Evolutionary conservation across 768 basidiomycete species (phyloP).

Genomic region (Lactarius pseudohatsudake): DNA sequence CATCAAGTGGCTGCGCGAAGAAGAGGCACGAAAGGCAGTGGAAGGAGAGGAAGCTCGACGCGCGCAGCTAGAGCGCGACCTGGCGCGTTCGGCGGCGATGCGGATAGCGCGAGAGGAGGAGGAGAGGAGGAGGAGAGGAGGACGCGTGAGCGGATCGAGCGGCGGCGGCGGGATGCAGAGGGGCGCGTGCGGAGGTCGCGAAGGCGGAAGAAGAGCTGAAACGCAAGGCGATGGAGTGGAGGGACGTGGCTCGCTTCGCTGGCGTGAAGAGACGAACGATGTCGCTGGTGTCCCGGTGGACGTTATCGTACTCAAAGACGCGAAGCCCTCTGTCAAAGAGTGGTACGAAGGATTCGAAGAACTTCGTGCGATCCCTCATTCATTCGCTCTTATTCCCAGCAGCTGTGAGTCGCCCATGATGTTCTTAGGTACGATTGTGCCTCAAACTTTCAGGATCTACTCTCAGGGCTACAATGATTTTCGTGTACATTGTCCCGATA

Average conservation of each 20-base stretch:
- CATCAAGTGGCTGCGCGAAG: slow-evolving; percentile 21
- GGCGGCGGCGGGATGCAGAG: slow-evolving; percentile 17
- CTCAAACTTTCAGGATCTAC: slow-evolving; percentile 8
- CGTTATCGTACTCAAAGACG: slow-evolving; percentile 13
- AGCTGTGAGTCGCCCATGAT: slow-evolving; percentile 16
- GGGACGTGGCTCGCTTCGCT: slow-evolving; percentile 14
- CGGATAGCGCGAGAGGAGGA: slow-evolving; percentile 16
- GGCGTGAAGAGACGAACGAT: slow-evolving; percentile 23
- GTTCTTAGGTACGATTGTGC: no score
- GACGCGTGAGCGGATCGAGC: slow-evolving; percentile 16
- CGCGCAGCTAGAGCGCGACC: slow-evolving; percentile 17
- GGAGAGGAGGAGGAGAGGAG: slow-evolving; percentile 6
- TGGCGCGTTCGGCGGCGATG: slow-evolving; percentile 6
- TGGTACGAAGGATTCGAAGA: slow-evolving; percentile 28
- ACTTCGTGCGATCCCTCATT: slow-evolving; percentile 18
- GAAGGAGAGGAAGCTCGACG: slow-evolving; percentile 11
- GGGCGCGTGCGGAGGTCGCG: slow-evolving; percentile 1
- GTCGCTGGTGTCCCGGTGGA: slow-evolving; percentile 9
- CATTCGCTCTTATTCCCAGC: slow-evolving; percentile 17
- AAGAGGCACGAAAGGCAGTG: slow-evolving; percentile 14
- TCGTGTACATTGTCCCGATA: background rate
- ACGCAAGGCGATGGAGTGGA: slow-evolving; percentile 4
- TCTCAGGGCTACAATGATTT: slow-evolving; percentile 4
- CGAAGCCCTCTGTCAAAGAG: slow-evolving; percentile 10
- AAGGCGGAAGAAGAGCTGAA: slow-evolving; percentile 21